These are phyloP conservation scores for Alternaria incomplexa DNA, from an alignment of 2,329 filamentous ascomycete species.

Conservation along the genomic window DNA sequence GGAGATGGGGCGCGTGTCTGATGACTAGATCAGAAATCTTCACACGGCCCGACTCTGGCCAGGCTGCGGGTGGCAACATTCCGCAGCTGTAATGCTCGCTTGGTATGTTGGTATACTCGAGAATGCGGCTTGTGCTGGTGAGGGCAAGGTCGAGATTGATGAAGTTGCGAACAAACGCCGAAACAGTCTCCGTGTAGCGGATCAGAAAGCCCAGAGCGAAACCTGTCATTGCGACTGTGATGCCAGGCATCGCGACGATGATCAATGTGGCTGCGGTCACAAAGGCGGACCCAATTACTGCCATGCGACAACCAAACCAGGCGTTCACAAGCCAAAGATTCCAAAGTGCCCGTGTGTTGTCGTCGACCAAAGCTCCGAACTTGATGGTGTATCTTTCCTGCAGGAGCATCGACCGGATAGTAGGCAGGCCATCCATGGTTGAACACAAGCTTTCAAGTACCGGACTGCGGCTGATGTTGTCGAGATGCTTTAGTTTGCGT, in stretches of 20 bases:
- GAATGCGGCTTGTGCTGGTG: background rate
- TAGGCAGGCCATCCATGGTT: background rate
- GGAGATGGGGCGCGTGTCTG: constrained; percentile 13
- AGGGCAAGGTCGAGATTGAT: background rate
- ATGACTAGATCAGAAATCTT: background rate
- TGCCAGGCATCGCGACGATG: background rate
- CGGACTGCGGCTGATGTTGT: background rate
- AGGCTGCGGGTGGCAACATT: background rate
- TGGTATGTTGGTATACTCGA: background rate
- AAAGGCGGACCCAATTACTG: background rate
- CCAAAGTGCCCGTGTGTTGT: background rate
- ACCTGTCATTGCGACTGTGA: background rate
- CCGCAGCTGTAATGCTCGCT: background rate
- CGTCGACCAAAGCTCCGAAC: background rate
- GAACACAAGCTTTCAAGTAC: background rate
- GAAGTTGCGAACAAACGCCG: background rate
- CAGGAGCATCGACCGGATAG: background rate
- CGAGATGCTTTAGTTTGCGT: background rate
- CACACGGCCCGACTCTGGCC: background rate
- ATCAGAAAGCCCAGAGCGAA: background rate
- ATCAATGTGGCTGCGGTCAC: background rate
- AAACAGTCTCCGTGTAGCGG: background rate
- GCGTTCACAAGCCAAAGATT: background rate
- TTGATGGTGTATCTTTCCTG: background rate
- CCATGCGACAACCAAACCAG: background rate